Evolutionary conservation across 1,284 basidiomycete species (phyloP).

Genomic region (Taiwanofungus camphoratus): DNA sequence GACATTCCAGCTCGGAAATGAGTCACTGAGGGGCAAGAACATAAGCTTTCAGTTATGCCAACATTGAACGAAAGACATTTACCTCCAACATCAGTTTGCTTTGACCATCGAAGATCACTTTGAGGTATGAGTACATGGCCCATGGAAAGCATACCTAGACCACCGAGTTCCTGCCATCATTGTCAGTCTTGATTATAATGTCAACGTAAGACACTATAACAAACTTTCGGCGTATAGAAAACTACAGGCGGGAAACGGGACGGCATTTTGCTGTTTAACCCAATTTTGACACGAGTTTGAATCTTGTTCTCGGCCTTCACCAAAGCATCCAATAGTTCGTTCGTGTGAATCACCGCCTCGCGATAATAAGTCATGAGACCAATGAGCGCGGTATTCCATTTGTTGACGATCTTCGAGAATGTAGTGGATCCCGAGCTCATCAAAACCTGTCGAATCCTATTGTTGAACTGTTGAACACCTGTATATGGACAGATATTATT

Average conservation of each 20-base stretch:
- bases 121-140: constrained; percentile 98
- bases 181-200: constrained; percentile 8
- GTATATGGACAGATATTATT: constrained; percentile 11
- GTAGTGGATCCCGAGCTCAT: constrained; percentile 99
- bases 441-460: constrained; percentile 92
- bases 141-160: constrained; percentile 99
- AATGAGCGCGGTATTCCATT: constrained; percentile 96
- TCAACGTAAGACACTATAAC: constrained; percentile 7
- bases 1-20: constrained; percentile 98
- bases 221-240: constrained; percentile 89
- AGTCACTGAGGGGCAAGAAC: constrained; percentile 48
- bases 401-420: constrained; percentile 99
- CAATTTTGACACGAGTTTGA: constrained; percentile 99
- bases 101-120: constrained; percentile 95
- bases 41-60: constrained; percentile 10
- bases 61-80: constrained; percentile 22
- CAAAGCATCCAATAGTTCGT: constrained; percentile 88
- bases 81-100: constrained; percentile 95
- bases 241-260: constrained; percentile 97
- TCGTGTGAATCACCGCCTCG: constrained; percentile 98
- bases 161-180: constrained; percentile 73
- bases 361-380: constrained; percentile 98
- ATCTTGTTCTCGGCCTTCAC: constrained; percentile 99
- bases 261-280: constrained; percentile 98
- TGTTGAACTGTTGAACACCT: constrained; percentile 95